These are phyloP conservation scores for Skeletonema potamos DNA, from an alignment of 108 stramenopile genomes.

Conservation along the genomic window DNA sequence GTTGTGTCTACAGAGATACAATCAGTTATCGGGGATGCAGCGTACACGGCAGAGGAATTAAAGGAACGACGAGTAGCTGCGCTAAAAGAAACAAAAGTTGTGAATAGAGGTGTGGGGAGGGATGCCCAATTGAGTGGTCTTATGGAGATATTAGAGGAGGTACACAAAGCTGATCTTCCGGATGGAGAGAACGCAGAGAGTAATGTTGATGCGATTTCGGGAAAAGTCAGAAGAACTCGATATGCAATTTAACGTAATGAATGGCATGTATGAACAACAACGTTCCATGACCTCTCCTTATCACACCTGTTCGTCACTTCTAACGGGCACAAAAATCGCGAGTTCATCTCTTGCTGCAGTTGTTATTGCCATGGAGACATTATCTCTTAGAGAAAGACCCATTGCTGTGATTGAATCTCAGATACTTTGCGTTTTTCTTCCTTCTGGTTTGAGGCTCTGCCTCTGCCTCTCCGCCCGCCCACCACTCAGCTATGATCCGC, in stretches of 20 bases:
- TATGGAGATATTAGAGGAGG: conserved; percentile 37
- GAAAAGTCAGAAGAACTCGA: conserved; percentile 33
- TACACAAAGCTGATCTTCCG: conserved; percentile 28
- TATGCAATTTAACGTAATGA: conserved; percentile 34
- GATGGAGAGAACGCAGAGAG: conserved; percentile 14
- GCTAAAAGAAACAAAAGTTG: conserved; percentile 8
- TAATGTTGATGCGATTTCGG: background rate
- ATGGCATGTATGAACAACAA: background rate
- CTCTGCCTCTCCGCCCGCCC: too few species aligned
- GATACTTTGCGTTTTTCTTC: too few species aligned
- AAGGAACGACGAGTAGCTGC: conserved; percentile 34
- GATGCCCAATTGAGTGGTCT: conserved; percentile 28
- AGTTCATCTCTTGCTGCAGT: conserved; percentile 5
- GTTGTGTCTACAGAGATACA: conserved; percentile 22
- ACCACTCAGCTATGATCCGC: too few species aligned
- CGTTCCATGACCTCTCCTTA: background rate
- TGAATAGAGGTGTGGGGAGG: background rate
- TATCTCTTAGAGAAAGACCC: background rate
- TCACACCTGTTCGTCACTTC: background rate
- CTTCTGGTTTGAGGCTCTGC: too few species aligned
- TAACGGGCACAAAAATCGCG: background rate
- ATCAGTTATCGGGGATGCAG: conserved; percentile 28
- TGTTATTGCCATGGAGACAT: conserved; percentile 1
- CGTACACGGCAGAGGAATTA: conserved; percentile 20
- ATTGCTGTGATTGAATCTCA: background rate